A percentile compares a stretch with the other conserved stretches of the same genome.
These are phyloP conservation scores for Aspergillus sclerotialis DNA, from an alignment of 2,329 filamentous ascomycete species.

Conservation along the genomic window DNA sequence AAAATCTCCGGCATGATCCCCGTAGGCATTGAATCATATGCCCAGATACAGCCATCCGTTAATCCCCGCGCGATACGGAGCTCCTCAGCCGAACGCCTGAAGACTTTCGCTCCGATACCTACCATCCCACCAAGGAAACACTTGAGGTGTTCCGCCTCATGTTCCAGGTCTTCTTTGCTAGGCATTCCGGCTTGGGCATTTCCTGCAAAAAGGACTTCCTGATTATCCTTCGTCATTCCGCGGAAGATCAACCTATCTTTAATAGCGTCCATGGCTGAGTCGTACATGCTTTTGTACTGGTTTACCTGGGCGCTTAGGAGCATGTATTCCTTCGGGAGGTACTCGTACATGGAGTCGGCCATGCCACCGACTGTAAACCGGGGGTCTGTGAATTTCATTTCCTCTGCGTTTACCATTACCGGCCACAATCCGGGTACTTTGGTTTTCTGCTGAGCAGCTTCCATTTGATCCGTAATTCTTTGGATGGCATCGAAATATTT, in stretches of 20 bases:
- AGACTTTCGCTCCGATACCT: slow-evolving; percentile 52
- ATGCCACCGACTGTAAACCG: slow-evolving; percentile 39
- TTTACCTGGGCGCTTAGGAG: slow-evolving; percentile 35
- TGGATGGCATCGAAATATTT: slow-evolving; percentile 88
- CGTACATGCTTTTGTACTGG: slow-evolving; percentile 40
- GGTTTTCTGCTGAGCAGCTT: slow-evolving; percentile 65
- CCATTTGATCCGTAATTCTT: slow-evolving; percentile 71
- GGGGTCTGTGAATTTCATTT: slow-evolving; percentile 20
- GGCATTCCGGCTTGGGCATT: slow-evolving; percentile 16
- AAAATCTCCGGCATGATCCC: slow-evolving; percentile 58
- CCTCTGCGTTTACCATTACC: slow-evolving; percentile 56
- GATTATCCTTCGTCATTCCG: slow-evolving; percentile 35
- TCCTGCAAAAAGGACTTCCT: slow-evolving; percentile 35
- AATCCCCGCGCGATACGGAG: slow-evolving; percentile 50
- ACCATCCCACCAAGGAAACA: slow-evolving; percentile 59
- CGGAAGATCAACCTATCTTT: slow-evolving; percentile 38
- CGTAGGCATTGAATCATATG: slow-evolving; percentile 49
- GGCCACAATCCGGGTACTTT: slow-evolving; percentile 75
- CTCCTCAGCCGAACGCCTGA: slow-evolving; percentile 45
- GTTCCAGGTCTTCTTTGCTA: slow-evolving; percentile 14
- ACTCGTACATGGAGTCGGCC: slow-evolving; percentile 45
- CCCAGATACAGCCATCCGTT: slow-evolving; percentile 56
- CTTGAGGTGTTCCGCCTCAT: slow-evolving; percentile 49
- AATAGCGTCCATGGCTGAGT: slow-evolving; percentile 30
- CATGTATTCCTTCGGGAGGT: slow-evolving; percentile 44